phyloP scores from a whole-genome alignment of 2,329 filamentous ascomycete species.

The Diplocarpon mali region DNA sequence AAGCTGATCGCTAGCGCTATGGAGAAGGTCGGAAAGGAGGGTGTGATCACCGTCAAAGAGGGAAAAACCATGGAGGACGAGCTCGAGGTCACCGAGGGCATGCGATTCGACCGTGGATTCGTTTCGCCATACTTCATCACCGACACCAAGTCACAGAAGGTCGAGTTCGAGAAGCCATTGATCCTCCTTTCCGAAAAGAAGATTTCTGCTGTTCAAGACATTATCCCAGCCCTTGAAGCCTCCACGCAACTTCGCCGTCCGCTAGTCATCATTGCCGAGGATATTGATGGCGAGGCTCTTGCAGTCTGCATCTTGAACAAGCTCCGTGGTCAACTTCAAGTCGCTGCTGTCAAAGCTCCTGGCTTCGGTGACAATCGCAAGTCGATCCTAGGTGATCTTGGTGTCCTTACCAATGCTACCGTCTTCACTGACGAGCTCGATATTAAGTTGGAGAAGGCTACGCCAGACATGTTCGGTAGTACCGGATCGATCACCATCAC shows the following conservation, averaged over 20 bases:
- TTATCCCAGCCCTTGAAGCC: slow-evolving; percentile 93
- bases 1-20: slow-evolving; percentile 95
- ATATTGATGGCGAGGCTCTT: slow-evolving; percentile 96
- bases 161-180: slow-evolving; percentile 98
- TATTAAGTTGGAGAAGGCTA: slow-evolving; percentile 98
- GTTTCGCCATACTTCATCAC: slow-evolving; percentile 99
- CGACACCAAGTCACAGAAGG: slow-evolving; percentile 96
- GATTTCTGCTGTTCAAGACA: slow-evolving; percentile 98
- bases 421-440: slow-evolving; percentile 99
- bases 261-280: slow-evolving; percentile 96
- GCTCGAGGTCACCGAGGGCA: slow-evolving; percentile 97
- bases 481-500: slow-evolving; percentile 99
- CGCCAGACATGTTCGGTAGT: slow-evolving; percentile 87
- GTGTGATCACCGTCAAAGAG: slow-evolving; percentile 99
- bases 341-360: slow-evolving; percentile 95
- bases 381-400: slow-evolving; percentile 95
- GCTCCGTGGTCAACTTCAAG: slow-evolving; percentile 97
- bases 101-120: slow-evolving; percentile 98
- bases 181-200: slow-evolving; percentile 99
- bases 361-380: slow-evolving; percentile 99
- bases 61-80: slow-evolving; percentile 97
- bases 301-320: slow-evolving; percentile 99
- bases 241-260: slow-evolving; percentile 92
- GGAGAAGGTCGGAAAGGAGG: slow-evolving; percentile 99
- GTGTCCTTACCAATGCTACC: slow-evolving; percentile 88